Evolutionary conservation across 495 filamentous ascomycete species (phyloP).

Genomic region (Neurospora sp.): DNA sequence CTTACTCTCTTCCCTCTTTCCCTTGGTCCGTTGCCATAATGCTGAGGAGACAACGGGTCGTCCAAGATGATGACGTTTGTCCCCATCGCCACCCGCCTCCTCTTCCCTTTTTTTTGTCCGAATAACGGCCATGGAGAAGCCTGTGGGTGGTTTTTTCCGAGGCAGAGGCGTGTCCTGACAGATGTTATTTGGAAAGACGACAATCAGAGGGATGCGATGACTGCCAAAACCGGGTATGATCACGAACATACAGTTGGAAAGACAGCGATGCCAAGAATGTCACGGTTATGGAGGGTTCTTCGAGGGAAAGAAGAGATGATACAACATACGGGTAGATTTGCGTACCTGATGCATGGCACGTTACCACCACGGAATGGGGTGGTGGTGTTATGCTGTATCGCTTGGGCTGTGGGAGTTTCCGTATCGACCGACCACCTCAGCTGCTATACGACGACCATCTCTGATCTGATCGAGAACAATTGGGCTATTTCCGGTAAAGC

Average conservation of each 20-base stretch:
- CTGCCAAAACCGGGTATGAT: background rate
- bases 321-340: background rate
- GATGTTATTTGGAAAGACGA: background rate
- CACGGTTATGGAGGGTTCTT: background rate
- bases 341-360: background rate
- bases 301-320: background rate
- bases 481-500: background rate
- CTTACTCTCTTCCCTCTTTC: background rate
- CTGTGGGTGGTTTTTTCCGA: background rate
- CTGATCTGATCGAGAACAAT: background rate
- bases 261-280: background rate
- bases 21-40: background rate
- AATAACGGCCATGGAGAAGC: background rate
- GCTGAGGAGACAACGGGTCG: background rate
- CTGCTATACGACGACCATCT: background rate
- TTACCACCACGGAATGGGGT: background rate
- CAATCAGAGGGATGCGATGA: background rate
- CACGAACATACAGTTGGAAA: background rate
- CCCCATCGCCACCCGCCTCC: background rate
- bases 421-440: background rate
- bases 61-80: background rate
- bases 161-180: background rate
- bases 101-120: background rate
- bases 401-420: background rate
- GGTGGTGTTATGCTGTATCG: background rate